Evolutionary conservation across 805 yeast genomes (phyloP).

Genomic region (Wickerhamomyces mucosus): DNA sequence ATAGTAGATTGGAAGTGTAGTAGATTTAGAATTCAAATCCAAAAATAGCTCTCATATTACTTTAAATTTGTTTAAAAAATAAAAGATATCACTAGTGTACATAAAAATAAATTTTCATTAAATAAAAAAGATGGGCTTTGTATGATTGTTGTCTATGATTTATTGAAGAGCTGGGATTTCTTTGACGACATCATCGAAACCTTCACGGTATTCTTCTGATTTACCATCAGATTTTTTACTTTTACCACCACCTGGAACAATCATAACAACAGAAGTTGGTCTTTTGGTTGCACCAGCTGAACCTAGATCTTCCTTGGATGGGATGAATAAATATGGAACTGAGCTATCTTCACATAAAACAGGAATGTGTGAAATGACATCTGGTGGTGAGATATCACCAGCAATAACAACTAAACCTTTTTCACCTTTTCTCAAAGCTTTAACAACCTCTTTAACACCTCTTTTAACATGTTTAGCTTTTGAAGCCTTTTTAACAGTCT

Average conservation of each 20-base stretch:
- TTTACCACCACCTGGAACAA: slow-evolving; percentile 91
- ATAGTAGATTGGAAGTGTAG: no score
- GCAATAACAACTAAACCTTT: slow-evolving; percentile 95
- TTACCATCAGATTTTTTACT: slow-evolving; percentile 60
- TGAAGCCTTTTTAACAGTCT: slow-evolving; percentile 95
- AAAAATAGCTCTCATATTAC: no score
- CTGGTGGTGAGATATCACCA: slow-evolving; percentile 96
- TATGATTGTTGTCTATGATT: no score
- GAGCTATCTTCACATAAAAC: slow-evolving; percentile 91
- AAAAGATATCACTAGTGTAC: no score
- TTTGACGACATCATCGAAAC: slow-evolving; percentile 88
- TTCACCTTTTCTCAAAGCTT: slow-evolving; percentile 95
- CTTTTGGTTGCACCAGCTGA: slow-evolving; percentile 99
- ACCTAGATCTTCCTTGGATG: slow-evolving; percentile 96
- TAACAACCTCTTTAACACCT: slow-evolving; percentile 98
- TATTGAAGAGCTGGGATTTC: slow-evolving; percentile 45
- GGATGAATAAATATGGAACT: slow-evolving; percentile 89
- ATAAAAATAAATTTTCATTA: no score
- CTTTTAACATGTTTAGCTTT: slow-evolving; percentile 97
- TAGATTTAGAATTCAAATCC: no score
- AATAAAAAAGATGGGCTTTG: no score
- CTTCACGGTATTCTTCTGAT: slow-evolving; percentile 84
- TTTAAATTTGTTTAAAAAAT: no score
- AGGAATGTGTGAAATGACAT: slow-evolving; percentile 94
- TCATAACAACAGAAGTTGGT: slow-evolving; percentile 96